These are phyloP conservation scores for Leersia perrieri DNA, from an alignment of 176 grass and related monocot genomes.

Conservation along the genomic window DNA sequence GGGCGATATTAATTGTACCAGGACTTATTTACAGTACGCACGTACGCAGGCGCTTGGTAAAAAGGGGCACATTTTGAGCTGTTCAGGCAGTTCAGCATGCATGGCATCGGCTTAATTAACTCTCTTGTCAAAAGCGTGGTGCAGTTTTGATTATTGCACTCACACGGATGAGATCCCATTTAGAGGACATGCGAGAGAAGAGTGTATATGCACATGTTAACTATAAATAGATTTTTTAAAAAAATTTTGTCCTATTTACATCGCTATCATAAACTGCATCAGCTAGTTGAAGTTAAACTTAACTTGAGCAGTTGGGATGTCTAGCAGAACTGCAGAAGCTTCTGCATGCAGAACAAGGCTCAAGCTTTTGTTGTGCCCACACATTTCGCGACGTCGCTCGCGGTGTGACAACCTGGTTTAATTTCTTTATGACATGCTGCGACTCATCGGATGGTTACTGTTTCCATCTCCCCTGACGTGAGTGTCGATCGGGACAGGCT, in stretches of 20 bases:
- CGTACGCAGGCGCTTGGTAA: not conserved
- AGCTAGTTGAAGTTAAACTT: not conserved
- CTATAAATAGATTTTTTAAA: too few relatives aligned
- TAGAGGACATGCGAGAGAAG: too few relatives aligned
- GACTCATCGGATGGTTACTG: not conserved
- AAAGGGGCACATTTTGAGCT: not conserved
- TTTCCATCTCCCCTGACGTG: not conserved
- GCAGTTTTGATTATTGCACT: too few relatives aligned
- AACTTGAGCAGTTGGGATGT: not conserved
- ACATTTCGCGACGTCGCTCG: not conserved
- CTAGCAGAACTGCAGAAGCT: not conserved
- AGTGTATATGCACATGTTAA: too few relatives aligned
- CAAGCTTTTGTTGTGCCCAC: not conserved
- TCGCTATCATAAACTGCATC: too few relatives aligned
- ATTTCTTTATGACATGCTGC: not conserved
- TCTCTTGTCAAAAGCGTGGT: not conserved
- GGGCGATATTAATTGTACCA: not conserved
- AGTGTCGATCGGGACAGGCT: not conserved
- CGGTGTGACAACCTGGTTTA: slow-evolving; percentile 4
- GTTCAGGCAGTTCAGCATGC: too few relatives aligned
- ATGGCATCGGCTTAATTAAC: too few relatives aligned
- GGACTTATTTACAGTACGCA: not conserved
- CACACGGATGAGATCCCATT: too few relatives aligned
- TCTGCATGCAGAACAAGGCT: not conserved
- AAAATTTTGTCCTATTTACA: too few relatives aligned